Percentiles rank a stretch among this genome's conserved stretches.
Evolutionary conservation across 2,329 filamentous ascomycete species (phyloP).

Genomic region (Rhytidhysteron rufulum): DNA sequence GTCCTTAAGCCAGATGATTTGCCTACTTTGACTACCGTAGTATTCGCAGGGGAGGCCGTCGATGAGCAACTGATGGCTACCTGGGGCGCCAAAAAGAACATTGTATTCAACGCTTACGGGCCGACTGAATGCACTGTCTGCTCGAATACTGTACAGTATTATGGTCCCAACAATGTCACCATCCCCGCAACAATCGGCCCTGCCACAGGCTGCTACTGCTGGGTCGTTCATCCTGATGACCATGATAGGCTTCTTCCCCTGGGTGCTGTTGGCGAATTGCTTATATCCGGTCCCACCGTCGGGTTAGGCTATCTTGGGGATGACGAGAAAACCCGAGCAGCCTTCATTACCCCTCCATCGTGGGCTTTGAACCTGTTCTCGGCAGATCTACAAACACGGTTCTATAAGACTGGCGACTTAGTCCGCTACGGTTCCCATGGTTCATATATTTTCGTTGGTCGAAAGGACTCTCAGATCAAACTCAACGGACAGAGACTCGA

Average conservation of each 20-base stretch:
- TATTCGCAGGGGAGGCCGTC: constrained; percentile 2
- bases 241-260: constrained; percentile 30
- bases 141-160: constrained; percentile 3
- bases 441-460: constrained; percentile 13
- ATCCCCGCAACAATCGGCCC: no score
- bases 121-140: constrained; percentile 6
- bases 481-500: constrained; percentile 40
- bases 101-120: constrained; percentile 3
- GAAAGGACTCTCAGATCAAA: constrained; percentile 18
- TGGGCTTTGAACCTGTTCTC: constrained; percentile 3
- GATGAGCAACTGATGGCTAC: background rate
- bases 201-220: constrained; percentile 9
- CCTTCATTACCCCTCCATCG: constrained; percentile 25
- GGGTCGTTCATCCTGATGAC: constrained; percentile 20
- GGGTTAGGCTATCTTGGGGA: constrained; percentile 16
- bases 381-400: background rate
- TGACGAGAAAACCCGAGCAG: constrained; percentile 18
- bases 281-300: constrained; percentile 12
- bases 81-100: constrained; percentile 4
- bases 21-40: constrained; percentile 16
- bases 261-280: constrained; percentile 34
- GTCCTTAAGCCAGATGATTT: constrained; percentile 20
- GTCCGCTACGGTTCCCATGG: constrained; percentile 12
- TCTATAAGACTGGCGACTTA: constrained; percentile 15
- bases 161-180: constrained; percentile 4